These are phyloP conservation scores for Chrysosphaeria jannelii DNA, from an alignment of 2,329 filamentous ascomycete species.

Conservation along the genomic window DNA sequence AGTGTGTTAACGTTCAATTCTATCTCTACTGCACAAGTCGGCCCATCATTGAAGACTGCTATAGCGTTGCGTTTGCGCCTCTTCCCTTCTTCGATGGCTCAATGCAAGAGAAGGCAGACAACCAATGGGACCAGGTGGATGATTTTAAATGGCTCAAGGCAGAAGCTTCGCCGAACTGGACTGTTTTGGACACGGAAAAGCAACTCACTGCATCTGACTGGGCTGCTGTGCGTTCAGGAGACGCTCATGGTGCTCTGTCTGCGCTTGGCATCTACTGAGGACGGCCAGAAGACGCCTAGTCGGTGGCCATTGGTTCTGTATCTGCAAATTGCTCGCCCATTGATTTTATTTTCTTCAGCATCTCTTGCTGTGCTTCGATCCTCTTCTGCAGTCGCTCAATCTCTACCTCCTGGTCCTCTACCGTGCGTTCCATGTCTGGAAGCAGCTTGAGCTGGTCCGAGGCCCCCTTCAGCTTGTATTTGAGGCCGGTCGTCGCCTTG, in stretches of 20 bases:
- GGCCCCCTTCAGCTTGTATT: slow-evolving; percentile 59
- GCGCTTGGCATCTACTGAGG: too few species aligned
- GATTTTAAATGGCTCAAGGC: slow-evolving; percentile 94
- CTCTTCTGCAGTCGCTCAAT: slow-evolving; percentile 32
- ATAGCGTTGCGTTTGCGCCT: slow-evolving; percentile 45
- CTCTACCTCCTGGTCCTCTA: slow-evolving; percentile 41
- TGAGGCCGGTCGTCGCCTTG: slow-evolving; percentile 46
- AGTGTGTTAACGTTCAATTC: slow-evolving; percentile 50
- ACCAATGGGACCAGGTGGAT: slow-evolving; percentile 73
- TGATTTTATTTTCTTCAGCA: slow-evolving; percentile 23
- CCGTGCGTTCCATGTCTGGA: slow-evolving; percentile 36
- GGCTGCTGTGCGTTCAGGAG: slow-evolving; percentile 36
- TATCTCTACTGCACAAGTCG: slow-evolving; percentile 59
- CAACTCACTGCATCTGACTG: slow-evolving; percentile 33
- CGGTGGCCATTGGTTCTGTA: too few species aligned
- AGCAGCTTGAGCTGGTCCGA: slow-evolving; percentile 31
- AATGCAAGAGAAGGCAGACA: slow-evolving; percentile 12
- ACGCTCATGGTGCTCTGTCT: slow-evolving; percentile 30
- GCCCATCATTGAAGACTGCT: slow-evolving; percentile 84
- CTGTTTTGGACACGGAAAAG: slow-evolving; percentile 27
- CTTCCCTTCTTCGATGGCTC: slow-evolving; percentile 16
- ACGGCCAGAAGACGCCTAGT: too few species aligned
- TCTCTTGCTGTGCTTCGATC: slow-evolving; percentile 28
- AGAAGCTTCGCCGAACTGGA: slow-evolving; percentile 73
- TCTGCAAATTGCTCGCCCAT: too few species aligned